Evolutionary conservation across 352 stramenopile species (phyloP), one percentile per base, ranked within the genome.

Genomic region (Phytophthora rubi): DNA sequence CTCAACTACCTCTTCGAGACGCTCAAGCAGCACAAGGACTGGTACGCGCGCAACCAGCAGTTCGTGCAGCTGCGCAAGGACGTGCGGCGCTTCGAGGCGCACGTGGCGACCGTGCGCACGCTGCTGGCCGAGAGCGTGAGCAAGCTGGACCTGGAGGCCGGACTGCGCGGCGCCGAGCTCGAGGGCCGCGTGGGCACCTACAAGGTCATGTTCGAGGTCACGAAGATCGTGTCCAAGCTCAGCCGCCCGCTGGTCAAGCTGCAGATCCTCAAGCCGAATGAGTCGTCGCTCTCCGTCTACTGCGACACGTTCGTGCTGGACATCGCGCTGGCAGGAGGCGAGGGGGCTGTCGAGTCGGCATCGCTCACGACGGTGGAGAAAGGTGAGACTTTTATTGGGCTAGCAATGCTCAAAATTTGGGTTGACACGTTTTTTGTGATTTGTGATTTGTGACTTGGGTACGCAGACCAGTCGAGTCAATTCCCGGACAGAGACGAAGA

Each of bases 1-100:
- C 81, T 96, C 62, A 95, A 96, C 77, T 96, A 96, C 71, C 80
- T 96, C 30, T 95, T 96, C 58, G 89, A 96, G 77, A 93, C 89
- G 51, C 82, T 96, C 66, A 93, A 93, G 69, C 84, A 96, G 72
- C 89, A 96, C 70, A 94, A 94, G 67, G 89, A 96, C 59, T 96
- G 89, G 89, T 93, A 94, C 71, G 83, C 73, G 47, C 89, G 89
- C 62, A 96, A 96, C 76, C 89, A 96, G 79, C 89, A 96, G 77
- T 96, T 86, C 63, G 89, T 96, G 61, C 89, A 96, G 72, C 73
- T 96, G 13, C 81, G 81, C 57, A 96, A 94, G 60, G 89, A 96
- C 55, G 84, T 86, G 18, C 91, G 92, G 72, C 84, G 86, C 28
- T 86, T 93, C 59, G 86, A 96, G 66, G 66, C 59, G 35, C 89